Evolutionary conservation across 805 yeast species (phyloP), one percentile per base, ranked within the genome.

Genomic region (Candida adriatica): DNA sequence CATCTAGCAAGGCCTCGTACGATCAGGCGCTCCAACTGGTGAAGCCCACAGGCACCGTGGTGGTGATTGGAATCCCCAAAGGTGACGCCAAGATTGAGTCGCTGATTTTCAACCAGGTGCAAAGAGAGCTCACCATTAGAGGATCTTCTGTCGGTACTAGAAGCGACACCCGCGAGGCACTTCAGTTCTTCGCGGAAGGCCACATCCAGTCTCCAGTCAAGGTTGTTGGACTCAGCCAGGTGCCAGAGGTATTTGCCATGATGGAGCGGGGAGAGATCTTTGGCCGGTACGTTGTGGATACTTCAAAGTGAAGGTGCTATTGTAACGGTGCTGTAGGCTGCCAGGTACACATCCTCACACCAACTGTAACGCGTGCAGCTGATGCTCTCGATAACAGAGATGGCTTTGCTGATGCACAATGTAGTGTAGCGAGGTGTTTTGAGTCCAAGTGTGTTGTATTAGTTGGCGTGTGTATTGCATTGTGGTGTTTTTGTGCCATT

Each of bases 111-210:
- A 14, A 20, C 2, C 46, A 41, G 22, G 36, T 33, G 4, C n/a
- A 37, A n/a, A 26, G 29, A 5, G 39, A 35, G 8, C 30, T 39
- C 35, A 38, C 30, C 28, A 74, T 83, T 53, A 72, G 64, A 54
- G 92, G 88, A 40, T 79, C 90, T 26, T 76, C 77, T 53, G 92
- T 82, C 38, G 94, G 94, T 45, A 69, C 75, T 21, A 35, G 45
- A 31, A 35, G 35, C 25, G 45, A 41, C 24, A 41, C 45, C 3
- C 33, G 41, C 37, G 85, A 77, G 58, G 84, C 84, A 23, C 45
- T 78, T 30, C 79, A 77, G 45, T 76, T 78, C 66, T 77, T 74
- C 51, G 36, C 63, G 35, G 66, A 81, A 52, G 84, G 84, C 26
- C 58, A 71, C 51, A 71, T 78, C 46, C 59, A 64, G 38, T 70